These are phyloP conservation scores for Boletus rubropictus DNA, from an alignment of 768 basidiomycete genomes.

Conservation along the genomic window DNA sequence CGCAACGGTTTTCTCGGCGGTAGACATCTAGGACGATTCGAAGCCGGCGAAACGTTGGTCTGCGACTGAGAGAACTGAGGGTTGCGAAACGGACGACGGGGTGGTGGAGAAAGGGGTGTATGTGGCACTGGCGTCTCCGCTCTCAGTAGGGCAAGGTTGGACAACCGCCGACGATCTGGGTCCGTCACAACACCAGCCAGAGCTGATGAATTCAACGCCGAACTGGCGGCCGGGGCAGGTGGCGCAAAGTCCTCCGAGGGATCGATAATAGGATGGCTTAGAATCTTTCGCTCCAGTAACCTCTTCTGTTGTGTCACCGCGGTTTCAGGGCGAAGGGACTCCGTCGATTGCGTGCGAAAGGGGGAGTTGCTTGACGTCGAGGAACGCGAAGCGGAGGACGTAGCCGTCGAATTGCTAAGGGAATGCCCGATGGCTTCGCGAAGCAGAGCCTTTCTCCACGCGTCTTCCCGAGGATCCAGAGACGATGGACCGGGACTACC, in stretches of 20 bases:
- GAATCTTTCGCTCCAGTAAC: constrained; percentile 40
- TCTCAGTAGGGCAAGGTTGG: constrained; percentile 47
- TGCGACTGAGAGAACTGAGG: constrained; percentile 54
- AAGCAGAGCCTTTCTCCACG: constrained; percentile 73
- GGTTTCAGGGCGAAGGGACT: constrained; percentile 18
- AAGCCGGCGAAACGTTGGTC: constrained; percentile 37
- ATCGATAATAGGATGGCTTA: constrained; percentile 37
- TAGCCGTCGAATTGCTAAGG: constrained; percentile 52
- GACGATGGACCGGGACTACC: constrained; percentile 55
- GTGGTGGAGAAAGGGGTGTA: constrained; percentile 62
- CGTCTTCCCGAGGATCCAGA: constrained; percentile 50
- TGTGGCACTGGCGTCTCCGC: constrained; percentile 63
- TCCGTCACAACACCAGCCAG: constrained; percentile 15
- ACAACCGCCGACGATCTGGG: constrained; percentile 33
- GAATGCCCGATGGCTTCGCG: constrained; percentile 77
- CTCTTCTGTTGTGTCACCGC: constrained; percentile 22
- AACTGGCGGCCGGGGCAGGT: constrained; percentile 12
- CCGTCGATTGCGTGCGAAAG: constrained; percentile 18
- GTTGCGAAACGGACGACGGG: constrained; percentile 40
- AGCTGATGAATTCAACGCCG: constrained; percentile 6
- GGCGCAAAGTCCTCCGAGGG: constrained; percentile 29
- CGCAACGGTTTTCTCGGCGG: constrained; percentile 32
- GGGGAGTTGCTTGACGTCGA: constrained; percentile 36
- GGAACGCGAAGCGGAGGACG: constrained; percentile 28
- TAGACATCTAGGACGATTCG: constrained; percentile 3